Evolutionary conservation across 176 grass and related monocot species (phyloP).

Genomic region (Cenchrus americanus): DNA sequence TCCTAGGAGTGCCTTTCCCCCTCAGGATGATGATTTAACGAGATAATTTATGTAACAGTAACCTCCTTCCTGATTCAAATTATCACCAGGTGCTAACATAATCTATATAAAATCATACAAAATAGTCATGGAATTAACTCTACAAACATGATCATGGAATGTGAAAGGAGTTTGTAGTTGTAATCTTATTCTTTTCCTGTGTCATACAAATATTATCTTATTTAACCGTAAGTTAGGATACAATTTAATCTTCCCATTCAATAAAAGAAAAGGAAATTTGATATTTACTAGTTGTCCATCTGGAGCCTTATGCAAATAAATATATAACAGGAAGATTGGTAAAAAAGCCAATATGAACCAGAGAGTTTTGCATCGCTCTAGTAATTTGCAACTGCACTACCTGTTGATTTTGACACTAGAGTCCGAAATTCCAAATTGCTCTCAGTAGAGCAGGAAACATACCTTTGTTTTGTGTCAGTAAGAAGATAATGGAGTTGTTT

Average conservation of each 20-base stretch:
- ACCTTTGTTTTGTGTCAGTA: not conserved
- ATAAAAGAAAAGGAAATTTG: not conserved
- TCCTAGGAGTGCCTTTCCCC: not conserved
- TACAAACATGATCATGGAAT: constrained; percentile 1
- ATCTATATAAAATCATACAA: constrained; percentile 4
- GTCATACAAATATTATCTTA: constrained; percentile 17
- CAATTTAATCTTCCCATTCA: not conserved
- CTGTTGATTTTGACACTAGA: constrained; percentile 10
- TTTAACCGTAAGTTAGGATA: constrained; percentile 1
- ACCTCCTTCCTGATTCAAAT: not conserved
- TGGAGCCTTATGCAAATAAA: not conserved
- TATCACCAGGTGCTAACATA: constrained; percentile 20
- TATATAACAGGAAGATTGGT: not conserved
- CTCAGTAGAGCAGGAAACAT: not conserved
- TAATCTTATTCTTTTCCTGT: constrained; percentile 1
- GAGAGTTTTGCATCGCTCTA: not conserved
- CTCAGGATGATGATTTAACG: not conserved
- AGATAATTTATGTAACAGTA: constrained; percentile 14
- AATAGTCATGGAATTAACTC: not conserved
- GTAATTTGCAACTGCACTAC: not conserved
- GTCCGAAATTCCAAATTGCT: not conserved
- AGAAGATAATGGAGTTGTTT: constrained; percentile 14
- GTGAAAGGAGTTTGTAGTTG: not conserved
- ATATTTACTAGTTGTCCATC: constrained; percentile 11
- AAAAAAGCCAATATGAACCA: constrained; percentile 17